Conservation (phyloP, 2,329 filamentous ascomycete genomes). For the Coniochaeta hoffmannii region DNA sequence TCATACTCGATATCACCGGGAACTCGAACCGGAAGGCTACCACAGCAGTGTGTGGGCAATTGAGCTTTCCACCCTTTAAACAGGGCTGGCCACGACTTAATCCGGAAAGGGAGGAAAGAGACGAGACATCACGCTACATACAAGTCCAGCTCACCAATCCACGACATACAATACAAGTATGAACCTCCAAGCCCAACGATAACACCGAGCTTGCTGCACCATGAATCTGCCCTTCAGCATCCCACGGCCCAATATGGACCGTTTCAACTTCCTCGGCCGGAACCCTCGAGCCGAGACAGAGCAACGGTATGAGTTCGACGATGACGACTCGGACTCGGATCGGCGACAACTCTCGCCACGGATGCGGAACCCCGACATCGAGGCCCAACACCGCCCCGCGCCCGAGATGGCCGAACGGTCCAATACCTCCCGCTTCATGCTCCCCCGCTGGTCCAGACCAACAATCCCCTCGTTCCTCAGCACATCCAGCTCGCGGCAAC, state of each 20-base stretch:
- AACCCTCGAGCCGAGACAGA: not conserved
- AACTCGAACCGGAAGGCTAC: not conserved
- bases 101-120: not conserved
- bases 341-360: constrained; percentile 9
- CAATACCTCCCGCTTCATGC: constrained; percentile 11
- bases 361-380: constrained; percentile 5
- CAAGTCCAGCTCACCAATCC: not conserved
- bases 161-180: not conserved
- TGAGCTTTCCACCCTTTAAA: not conserved
- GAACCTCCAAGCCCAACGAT: not conserved
- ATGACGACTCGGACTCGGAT: constrained; percentile 18
- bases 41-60: not conserved
- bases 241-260: constrained; percentile 2
- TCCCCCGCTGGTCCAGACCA: constrained; percentile 20
- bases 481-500: constrained; percentile 6
- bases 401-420: constrained; percentile 21
- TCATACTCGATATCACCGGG: not conserved
- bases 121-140: not conserved
- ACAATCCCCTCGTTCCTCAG: constrained; percentile 20
- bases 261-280: not conserved
- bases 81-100: not conserved
- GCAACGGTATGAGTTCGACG: constrained; percentile 4
- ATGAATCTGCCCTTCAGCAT: constrained; percentile 3
- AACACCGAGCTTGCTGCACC: not conserved
- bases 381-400: constrained; percentile 2